These are phyloP conservation scores for Scutellaria barbata DNA, from an alignment of 257 asterid genomes.

Conservation along the genomic window DNA sequence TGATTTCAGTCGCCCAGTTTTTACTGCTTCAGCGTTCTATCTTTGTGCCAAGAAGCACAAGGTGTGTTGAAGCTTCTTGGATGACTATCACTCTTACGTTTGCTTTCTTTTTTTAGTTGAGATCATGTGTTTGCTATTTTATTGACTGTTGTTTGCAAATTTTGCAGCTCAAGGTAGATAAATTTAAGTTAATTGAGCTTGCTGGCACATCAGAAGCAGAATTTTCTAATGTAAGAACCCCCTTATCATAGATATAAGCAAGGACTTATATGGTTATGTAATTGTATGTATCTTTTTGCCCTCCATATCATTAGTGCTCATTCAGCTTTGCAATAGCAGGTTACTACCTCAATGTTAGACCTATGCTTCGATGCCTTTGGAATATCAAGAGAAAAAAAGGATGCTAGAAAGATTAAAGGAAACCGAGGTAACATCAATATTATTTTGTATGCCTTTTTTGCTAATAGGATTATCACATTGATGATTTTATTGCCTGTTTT, in stretches of 20 bases:
- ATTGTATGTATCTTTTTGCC: neutral
- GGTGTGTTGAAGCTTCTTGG: conserved; percentile 49
- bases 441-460: conserved; percentile 1
- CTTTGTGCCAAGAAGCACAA: conserved; percentile 79
- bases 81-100: conserved; percentile 6
- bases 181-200: conserved; percentile 73
- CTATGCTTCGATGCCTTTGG: conserved; percentile 87
- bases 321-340: conserved; percentile 50
- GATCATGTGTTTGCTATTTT: neutral
- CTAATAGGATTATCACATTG: neutral
- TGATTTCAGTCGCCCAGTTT: conserved; percentile 84
- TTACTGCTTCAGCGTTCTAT: conserved; percentile 83
- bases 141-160: neutral
- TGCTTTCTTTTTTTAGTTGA: neutral
- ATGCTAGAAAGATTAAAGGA: conserved; percentile 73
- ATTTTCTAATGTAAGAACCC: conserved; percentile 64
- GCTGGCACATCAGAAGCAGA: conserved; percentile 94
- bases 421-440: conserved; percentile 65
- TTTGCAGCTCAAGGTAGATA: conserved; percentile 87
- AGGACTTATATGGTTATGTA: neutral
- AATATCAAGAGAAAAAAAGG: conserved; percentile 73
- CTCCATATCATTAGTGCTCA: no score
- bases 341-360: conserved; percentile 79
- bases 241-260: no score
- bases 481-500: neutral